Conservation (phyloP, 257 asterid species). For the Primulina huaijiensis region DNA sequence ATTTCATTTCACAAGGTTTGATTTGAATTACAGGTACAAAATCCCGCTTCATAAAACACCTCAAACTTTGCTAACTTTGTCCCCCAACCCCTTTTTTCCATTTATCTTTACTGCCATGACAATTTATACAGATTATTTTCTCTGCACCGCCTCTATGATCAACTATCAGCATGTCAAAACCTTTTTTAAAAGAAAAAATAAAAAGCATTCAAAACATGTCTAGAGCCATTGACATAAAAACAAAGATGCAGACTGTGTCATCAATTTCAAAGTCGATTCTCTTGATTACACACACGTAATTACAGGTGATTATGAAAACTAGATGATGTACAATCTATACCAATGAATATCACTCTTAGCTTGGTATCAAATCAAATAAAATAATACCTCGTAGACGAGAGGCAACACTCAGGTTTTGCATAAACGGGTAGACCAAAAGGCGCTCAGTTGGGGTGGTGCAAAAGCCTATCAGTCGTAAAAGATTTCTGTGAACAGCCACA, state of each 20-base stretch:
- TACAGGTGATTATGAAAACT: not conserved
- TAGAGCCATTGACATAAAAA: not conserved
- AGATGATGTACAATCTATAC: not conserved
- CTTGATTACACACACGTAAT: not conserved
- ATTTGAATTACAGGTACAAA: not conserved
- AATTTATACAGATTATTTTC: not conserved
- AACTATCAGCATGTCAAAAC: not conserved
- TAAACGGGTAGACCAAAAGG: constrained; percentile 82
- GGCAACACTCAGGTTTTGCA: constrained; percentile 95
- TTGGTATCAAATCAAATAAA: not conserved
- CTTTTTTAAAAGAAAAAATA: too few relatives aligned
- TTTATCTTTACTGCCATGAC: not conserved
- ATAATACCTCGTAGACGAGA: constrained; percentile 83
- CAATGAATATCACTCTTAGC: not conserved
- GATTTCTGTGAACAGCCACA: constrained; percentile 94
- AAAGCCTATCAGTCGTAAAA: constrained; percentile 77
- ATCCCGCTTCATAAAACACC: too few relatives aligned
- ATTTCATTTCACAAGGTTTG: not conserved
- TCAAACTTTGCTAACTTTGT: too few relatives aligned
- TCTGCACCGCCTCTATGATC: not conserved
- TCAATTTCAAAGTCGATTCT: not conserved
- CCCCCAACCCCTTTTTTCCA: not conserved
- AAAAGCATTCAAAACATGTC: not conserved
- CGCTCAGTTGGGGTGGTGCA: constrained; percentile 95
- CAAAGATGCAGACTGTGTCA: not conserved